phyloP scores from a whole-genome alignment of 441 rosid species.

The Populus hybrid region DNA sequence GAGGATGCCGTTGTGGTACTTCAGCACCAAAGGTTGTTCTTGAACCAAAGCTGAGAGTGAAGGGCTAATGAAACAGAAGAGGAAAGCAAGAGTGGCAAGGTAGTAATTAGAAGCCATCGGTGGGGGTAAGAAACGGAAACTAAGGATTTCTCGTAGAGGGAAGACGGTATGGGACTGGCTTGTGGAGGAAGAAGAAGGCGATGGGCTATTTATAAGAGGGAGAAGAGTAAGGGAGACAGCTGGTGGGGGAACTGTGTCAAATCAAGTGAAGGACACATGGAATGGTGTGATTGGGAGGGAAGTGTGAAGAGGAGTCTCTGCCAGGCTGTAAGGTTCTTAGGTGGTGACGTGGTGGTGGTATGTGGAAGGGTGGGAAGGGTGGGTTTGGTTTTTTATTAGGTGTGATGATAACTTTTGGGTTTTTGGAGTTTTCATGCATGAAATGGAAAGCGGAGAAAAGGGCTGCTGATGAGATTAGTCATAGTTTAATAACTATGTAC shows the following conservation, averaged over 20 bases:
- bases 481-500: too few relatives aligned
- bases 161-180: background rate
- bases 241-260: slow-evolving; percentile 36
- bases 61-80: slow-evolving; percentile 16
- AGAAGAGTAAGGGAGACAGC: slow-evolving; percentile 30
- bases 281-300: slow-evolving; percentile 15
- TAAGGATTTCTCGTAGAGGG: background rate
- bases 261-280: slow-evolving; percentile 38
- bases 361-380: too few relatives aligned
- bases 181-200: background rate
- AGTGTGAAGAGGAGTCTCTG: slow-evolving; percentile 19
- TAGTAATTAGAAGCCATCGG: slow-evolving; percentile 46
- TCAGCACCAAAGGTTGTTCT: slow-evolving; percentile 70
- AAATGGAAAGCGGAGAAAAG: too few relatives aligned
- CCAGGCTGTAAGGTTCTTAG: slow-evolving; percentile 52
- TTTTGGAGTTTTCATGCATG: background rate
- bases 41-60: slow-evolving; percentile 48
- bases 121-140: background rate
- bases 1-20: slow-evolving; percentile 78
- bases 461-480: too few relatives aligned
- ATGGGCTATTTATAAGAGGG: slow-evolving; percentile 25
- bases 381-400: too few relatives aligned
- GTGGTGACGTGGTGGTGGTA: slow-evolving; percentile 37
- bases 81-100: slow-evolving; percentile 27
- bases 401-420: background rate